Conservation (phyloP, 1,139 yeast species). For the Sugiyamaella japonica region DNA sequence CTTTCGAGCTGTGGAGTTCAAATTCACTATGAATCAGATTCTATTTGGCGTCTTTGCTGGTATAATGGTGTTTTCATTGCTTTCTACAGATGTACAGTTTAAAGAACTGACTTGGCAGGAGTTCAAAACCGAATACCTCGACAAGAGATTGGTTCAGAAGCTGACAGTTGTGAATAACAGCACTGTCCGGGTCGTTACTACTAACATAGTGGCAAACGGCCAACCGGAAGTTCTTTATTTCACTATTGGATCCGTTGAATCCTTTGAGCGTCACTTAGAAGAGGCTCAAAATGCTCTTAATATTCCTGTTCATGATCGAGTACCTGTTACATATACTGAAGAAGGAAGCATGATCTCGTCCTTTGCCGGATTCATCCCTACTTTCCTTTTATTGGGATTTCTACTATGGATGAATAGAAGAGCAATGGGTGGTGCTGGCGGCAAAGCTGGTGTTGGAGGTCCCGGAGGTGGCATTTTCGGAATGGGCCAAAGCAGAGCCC, state of each 20-base stretch:
- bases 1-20: constrained; percentile 25
- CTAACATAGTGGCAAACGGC: constrained; percentile 21
- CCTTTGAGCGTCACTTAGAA: constrained; percentile 83
- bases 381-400: constrained; percentile 69
- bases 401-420: constrained; percentile 47
- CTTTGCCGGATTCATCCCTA: constrained; percentile 77
- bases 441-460: constrained; percentile 54
- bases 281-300: constrained; percentile 68
- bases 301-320: constrained; percentile 62
- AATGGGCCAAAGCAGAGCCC: constrained; percentile 86
- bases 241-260: constrained; percentile 87
- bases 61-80: constrained; percentile 31
- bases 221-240: constrained; percentile 50
- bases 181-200: constrained; percentile 55
- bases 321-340: constrained; percentile 79
- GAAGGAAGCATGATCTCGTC: constrained; percentile 65
- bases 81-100: constrained; percentile 40
- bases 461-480: constrained; percentile 51
- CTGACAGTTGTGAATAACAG: constrained; percentile 74
- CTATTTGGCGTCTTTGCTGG: constrained; percentile 35
- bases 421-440: constrained; percentile 36
- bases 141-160: constrained; percentile 77
- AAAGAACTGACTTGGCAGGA: constrained; percentile 78
- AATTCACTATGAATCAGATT: constrained; percentile 35
- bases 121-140: constrained; percentile 78